A percentile compares a stretch with the other conserved stretches of the same genome.
Evolutionary conservation across 2,329 filamentous ascomycete genomes (phyloP).

Genomic region (Macrophomina tecta): DNA sequence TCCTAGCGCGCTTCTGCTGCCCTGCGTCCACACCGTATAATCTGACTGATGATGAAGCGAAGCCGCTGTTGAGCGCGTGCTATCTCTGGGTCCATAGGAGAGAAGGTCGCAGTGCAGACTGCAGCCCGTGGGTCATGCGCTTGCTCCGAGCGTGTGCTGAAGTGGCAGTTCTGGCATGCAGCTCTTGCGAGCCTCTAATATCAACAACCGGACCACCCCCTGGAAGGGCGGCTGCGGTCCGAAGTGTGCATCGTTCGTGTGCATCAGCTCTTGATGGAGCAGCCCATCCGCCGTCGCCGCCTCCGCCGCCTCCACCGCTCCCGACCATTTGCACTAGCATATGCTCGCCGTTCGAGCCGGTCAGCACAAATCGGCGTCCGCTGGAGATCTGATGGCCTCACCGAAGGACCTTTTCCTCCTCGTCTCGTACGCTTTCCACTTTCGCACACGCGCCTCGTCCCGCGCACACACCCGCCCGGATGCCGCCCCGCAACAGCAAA

Average conservation of each 20-base stretch:
- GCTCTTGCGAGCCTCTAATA: conserved; percentile 17
- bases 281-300: background rate
- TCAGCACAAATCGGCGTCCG: background rate
- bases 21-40: conserved; percentile 12
- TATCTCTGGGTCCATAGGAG: background rate
- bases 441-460: background rate
- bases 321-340: background rate
- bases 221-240: conserved; percentile 16
- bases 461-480: background rate
- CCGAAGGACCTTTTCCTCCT: background rate
- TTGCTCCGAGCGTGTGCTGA: conserved; percentile 14
- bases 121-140: conserved; percentile 12
- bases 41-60: conserved; percentile 5
- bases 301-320: conserved; percentile 6
- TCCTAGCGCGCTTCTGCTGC: background rate
- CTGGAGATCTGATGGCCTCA: background rate
- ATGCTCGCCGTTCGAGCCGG: background rate
- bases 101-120: conserved; percentile 18
- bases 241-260: conserved; percentile 14
- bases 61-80: conserved; percentile 3
- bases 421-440: background rate
- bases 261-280: background rate
- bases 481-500: conserved; percentile 21
- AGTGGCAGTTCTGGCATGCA: conserved; percentile 12
- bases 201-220: background rate